Evolutionary conservation across 2,329 filamentous ascomycete genomes (phyloP), one percentile per base, ranked within the genome.

Genomic region (Torrubiellomyces zombiae): DNA sequence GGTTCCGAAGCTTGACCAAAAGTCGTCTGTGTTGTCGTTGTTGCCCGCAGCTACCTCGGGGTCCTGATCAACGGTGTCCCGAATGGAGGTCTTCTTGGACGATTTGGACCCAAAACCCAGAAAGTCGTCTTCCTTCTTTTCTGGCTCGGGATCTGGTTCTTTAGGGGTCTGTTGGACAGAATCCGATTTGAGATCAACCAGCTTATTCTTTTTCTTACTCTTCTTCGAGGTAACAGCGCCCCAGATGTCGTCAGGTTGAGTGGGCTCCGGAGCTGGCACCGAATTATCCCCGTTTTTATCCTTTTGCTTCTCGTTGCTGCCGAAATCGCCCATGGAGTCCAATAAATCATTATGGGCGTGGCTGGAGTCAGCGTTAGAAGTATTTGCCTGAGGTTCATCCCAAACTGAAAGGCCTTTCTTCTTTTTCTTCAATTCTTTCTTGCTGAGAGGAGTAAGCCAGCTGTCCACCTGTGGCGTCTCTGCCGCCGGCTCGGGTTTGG

Each of bases 351-450:
- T 32, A 3, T 25, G 14, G 6, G 26, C 7, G 5, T 28, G 23
- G n/a, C n/a, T n/a, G n/a, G n/a, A n/a, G n/a, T n/a, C n/a, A n/a
- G n/a, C n/a, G n/a, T n/a, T n/a, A n/a, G n/a, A n/a, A n/a, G n/a
- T n/a, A n/a, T n/a, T 6, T 17, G 16, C 22, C 14, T 24, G 15
- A 9, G 14, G 4, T 14, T 28, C 29, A 9, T 33, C 31, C n/a
- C 22, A 11, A 7, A 22, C 20, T 8, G 5, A 9, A 10, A 10
- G 14, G 12, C 27, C 28, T 34, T 30, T 45, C 36, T 51, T 53
- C 26, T 51, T 46, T 45, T 50, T 55, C 31, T 51, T 55, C 33
- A 54, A 56, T 34, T 42, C 38, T 34, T 47, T 54, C 35, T 48
- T 50, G 7, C 38, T 38, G 3, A 32, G 21, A 11, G 38, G 20